Conservation (phyloP, 2,329 filamentous ascomycete species). For the Alternaria gansuensis region DNA sequence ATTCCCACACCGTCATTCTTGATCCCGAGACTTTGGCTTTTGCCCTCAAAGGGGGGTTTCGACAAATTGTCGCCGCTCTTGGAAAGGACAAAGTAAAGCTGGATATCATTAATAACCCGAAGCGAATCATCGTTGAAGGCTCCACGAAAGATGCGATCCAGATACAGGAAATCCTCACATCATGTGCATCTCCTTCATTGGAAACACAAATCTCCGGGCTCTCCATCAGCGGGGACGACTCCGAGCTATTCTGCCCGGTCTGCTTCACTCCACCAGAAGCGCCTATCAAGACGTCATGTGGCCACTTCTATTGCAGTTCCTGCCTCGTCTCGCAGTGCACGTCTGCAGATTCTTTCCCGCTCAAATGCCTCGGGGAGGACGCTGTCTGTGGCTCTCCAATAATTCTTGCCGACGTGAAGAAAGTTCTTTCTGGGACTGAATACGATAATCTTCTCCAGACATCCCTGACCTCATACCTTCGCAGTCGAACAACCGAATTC, state of each 20-base stretch:
- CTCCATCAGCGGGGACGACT: conserved; percentile 14
- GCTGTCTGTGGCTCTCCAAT: not conserved
- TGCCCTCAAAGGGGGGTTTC: conserved; percentile 28
- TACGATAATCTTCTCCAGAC: conserved; percentile 6
- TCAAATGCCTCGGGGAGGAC: not conserved
- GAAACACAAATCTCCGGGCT: conserved; percentile 8
- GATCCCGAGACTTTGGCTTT: conserved; percentile 13
- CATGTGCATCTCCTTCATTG: conserved; percentile 1
- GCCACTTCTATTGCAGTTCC: conserved; percentile 4
- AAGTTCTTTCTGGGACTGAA: conserved; percentile 1
- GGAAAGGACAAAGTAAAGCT: conserved; percentile 31
- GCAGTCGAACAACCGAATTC: conserved; percentile 1
- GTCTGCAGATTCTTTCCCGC: not conserved
- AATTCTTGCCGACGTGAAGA: not conserved
- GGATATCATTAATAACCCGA: conserved; percentile 26
- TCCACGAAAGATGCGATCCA: conserved; percentile 15
- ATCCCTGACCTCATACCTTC: conserved; percentile 5
- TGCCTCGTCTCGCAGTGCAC: conserved; percentile 4
- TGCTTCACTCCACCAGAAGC: conserved; percentile 10
- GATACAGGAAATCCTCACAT: conserved; percentile 19
- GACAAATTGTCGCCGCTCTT: conserved; percentile 20
- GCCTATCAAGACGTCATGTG: conserved; percentile 3
- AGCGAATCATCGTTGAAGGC: conserved; percentile 28
- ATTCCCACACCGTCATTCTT: conserved; percentile 19
- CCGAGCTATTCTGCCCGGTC: conserved; percentile 9